phyloP scores from a whole-genome alignment of 2,329 filamentous ascomycete genomes.

The Graphilbum sp. region DNA sequence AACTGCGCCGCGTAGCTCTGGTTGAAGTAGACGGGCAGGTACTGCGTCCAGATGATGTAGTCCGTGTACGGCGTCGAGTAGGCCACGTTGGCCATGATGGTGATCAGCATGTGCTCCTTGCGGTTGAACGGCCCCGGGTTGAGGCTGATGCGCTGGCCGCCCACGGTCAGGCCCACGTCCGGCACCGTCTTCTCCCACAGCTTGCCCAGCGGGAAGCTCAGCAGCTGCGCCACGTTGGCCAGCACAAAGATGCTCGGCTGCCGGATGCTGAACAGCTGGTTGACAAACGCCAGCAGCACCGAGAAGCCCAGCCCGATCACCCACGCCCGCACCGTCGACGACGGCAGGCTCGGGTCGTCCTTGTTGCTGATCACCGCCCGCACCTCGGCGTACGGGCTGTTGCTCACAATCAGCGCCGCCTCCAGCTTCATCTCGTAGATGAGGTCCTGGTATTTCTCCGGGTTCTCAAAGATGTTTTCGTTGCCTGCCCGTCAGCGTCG shows the following conservation, averaged over 20 bases:
- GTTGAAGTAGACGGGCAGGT: constrained; percentile 14
- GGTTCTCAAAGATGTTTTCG: constrained; percentile 25
- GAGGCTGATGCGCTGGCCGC: constrained; percentile 28
- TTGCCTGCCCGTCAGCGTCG: constrained; percentile 15
- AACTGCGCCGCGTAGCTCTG: constrained; percentile 25
- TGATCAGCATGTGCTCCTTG: constrained; percentile 44
- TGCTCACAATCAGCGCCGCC: constrained; percentile 35
- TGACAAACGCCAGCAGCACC: constrained; percentile 31
- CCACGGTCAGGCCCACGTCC: constrained; percentile 30
- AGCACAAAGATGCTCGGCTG: constrained; percentile 36
- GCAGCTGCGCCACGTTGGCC: constrained; percentile 38
- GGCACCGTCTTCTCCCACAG: constrained; percentile 34
- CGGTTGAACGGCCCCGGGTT: constrained; percentile 41
- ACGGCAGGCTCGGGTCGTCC: constrained; percentile 30
- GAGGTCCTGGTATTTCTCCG: constrained; percentile 27
- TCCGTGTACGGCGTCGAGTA: constrained; percentile 26
- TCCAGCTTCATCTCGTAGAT: constrained; percentile 33
- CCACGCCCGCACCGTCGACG: constrained; percentile 39
- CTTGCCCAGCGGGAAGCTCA: constrained; percentile 38
- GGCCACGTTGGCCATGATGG: constrained; percentile 43
- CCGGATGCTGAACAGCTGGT: constrained; percentile 42
- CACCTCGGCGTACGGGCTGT: constrained; percentile 41
- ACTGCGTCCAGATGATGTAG: constrained; percentile 27
- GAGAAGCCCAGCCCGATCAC: constrained; percentile 33
- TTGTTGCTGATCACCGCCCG: constrained; percentile 41